Percentiles rank a stretch among this genome's conserved stretches.
phyloP scores from a whole-genome alignment of 768 basidiomycete species.

The Hydnum rufescens region DNA sequence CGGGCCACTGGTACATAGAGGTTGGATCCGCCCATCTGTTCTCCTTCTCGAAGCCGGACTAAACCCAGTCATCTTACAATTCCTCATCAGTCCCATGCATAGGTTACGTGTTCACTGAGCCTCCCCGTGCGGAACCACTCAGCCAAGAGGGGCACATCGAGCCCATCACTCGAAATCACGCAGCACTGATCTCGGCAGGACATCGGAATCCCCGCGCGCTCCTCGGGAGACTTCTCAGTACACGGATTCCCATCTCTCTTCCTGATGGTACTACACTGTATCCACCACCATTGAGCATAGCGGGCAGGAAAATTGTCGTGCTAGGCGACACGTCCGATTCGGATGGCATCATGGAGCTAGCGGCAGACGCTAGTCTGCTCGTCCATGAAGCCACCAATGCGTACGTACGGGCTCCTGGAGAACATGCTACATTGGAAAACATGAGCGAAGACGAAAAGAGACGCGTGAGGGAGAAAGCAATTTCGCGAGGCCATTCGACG shows the following conservation, averaged over 20 bases:
- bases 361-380: conserved; percentile 45
- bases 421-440: neutral
- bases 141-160: conserved; percentile 10
- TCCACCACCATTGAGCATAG: conserved; percentile 14
- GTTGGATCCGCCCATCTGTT: conserved; percentile 27
- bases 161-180: conserved; percentile 11
- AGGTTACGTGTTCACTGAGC: conserved; percentile 55
- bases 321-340: conserved; percentile 61
- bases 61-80: neutral
- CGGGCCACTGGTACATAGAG: conserved; percentile 57
- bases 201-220: conserved; percentile 14
- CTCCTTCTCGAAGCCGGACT: neutral
- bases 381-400: conserved; percentile 79
- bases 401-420: conserved; percentile 28
- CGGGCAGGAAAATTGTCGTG: conserved; percentile 53
- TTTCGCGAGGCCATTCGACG: conserved; percentile 58
- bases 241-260: conserved; percentile 13
- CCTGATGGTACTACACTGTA: conserved; percentile 16
- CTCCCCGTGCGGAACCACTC: conserved; percentile 14
- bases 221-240: conserved; percentile 13
- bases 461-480: conserved; percentile 36
- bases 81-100: conserved; percentile 43
- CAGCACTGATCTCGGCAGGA: conserved; percentile 15
- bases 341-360: conserved; percentile 37
- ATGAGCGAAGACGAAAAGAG: conserved; percentile 17